A percentile compares a stretch with the other conserved stretches of the same genome.
Evolutionary conservation across 73 alveolate genomes (phyloP).

Genomic region (Uronychia binucleata): DNA sequence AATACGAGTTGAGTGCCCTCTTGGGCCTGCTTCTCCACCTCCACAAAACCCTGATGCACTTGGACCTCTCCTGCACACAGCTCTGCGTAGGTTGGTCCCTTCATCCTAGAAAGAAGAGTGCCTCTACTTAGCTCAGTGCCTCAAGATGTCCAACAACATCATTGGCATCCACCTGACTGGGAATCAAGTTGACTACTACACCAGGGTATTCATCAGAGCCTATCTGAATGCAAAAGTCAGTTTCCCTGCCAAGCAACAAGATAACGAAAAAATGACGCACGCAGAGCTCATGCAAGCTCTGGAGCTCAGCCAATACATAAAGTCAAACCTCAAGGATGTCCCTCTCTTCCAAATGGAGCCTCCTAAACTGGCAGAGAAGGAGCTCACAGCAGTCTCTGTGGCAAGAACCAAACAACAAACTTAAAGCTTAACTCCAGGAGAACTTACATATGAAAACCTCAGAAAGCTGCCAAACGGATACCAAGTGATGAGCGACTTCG

Average conservation of each 20-base stretch:
- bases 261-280: neutral
- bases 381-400: neutral
- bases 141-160: constrained; percentile 7
- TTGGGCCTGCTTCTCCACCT: constrained; percentile 26
- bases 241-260: constrained; percentile 1
- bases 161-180: constrained; percentile 49
- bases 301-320: constrained; percentile 13
- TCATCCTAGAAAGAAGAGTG: constrained; percentile 42
- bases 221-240: constrained; percentile 54
- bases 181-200: constrained; percentile 40
- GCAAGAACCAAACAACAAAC: neutral
- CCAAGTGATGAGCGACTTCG: neutral
- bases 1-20: constrained; percentile 33
- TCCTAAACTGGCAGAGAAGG: neutral
- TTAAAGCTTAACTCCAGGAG: neutral
- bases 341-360: neutral
- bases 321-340: constrained; percentile 3
- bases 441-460: neutral
- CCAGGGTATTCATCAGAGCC: constrained; percentile 49
- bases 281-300: neutral
- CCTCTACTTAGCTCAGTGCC: constrained; percentile 49
- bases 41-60: constrained; percentile 31
- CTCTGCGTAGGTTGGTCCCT: constrained; percentile 2
- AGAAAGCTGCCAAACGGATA: neutral
- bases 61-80: constrained; percentile 32